Percentiles rank a stretch among this genome's conserved stretches.
Evolutionary conservation across 139 green algal genomes (phyloP).

Genomic region (Zygnema cylindricum): DNA sequence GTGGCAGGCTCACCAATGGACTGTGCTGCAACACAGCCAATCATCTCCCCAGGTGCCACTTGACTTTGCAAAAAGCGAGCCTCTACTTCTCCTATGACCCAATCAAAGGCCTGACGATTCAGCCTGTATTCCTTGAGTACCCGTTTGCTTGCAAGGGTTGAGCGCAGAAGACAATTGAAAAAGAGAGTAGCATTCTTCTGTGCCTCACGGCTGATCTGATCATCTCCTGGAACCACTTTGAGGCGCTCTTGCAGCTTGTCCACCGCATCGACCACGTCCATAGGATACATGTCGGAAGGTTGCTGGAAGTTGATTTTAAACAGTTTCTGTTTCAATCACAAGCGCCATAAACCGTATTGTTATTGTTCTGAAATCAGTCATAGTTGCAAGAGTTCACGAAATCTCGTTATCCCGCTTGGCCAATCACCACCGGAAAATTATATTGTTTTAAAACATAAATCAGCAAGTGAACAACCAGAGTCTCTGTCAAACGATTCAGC

Average conservation of each 20-base stretch:
- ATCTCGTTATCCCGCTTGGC: too few relatives aligned
- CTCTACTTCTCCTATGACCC: constrained; percentile 91
- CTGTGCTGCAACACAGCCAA: constrained; percentile 94
- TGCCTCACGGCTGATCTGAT: constrained; percentile 86
- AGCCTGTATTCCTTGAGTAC: constrained; percentile 87
- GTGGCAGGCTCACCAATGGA: constrained; percentile 97
- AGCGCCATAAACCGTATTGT: neutral
- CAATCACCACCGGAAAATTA: too few relatives aligned
- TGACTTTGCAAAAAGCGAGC: constrained; percentile 74
- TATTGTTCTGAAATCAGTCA: too few relatives aligned
- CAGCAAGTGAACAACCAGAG: too few relatives aligned
- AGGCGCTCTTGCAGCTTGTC: constrained; percentile 52
- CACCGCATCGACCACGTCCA: constrained; percentile 73
- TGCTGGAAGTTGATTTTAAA: constrained; percentile 50
- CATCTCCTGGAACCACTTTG: constrained; percentile 80
- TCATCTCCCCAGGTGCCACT: constrained; percentile 83
- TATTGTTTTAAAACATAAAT: too few relatives aligned
- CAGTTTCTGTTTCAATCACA: constrained; percentile 37
- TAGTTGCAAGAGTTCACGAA: too few relatives aligned
- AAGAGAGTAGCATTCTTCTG: constrained; percentile 94
- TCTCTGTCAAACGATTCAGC: too few relatives aligned
- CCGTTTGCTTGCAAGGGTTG: constrained; percentile 86
- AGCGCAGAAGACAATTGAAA: constrained; percentile 85
- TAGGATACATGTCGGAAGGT: constrained; percentile 67
- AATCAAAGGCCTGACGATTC: constrained; percentile 83